phyloP scores from a whole-genome alignment of 2,329 filamentous ascomycete genomes.

The Aspergillus ustus region DNA sequence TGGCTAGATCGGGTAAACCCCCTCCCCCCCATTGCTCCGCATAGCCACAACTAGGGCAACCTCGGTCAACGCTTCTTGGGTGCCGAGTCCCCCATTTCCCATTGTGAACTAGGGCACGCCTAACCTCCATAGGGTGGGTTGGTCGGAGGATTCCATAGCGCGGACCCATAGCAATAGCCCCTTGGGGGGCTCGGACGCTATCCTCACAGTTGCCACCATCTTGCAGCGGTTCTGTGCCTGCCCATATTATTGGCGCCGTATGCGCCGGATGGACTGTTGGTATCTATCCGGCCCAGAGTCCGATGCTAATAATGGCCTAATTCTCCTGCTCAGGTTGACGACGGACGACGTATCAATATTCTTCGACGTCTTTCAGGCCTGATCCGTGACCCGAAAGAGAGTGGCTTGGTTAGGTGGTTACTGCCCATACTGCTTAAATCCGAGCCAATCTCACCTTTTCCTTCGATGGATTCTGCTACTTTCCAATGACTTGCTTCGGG shows the following conservation, averaged over 20 bases:
- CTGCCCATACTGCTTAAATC: slow-evolving; percentile 20
- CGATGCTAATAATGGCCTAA: slow-evolving; percentile 12
- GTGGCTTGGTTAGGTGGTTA: slow-evolving; percentile 12
- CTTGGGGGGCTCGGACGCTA: slow-evolving; percentile 26
- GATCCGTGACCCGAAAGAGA: not conserved
- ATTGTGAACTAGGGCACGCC: slow-evolving; percentile 25
- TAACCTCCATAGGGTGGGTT: slow-evolving; percentile 23
- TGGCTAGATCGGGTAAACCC: slow-evolving; percentile 7
- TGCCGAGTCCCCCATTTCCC: slow-evolving; percentile 18
- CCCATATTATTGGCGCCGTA: slow-evolving; percentile 33
- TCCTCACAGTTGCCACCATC: slow-evolving; percentile 29
- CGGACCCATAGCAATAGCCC: slow-evolving; percentile 30
- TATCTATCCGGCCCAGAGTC: slow-evolving; percentile 9
- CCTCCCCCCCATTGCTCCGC: slow-evolving; percentile 17
- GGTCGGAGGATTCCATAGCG: slow-evolving; percentile 32
- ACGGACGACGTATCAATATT: not conserved
- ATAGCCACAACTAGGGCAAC: slow-evolving; percentile 17
- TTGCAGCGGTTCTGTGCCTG: slow-evolving; percentile 24
- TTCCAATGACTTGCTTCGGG: not conserved
- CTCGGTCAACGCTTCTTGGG: slow-evolving; percentile 18
- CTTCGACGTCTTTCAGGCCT: slow-evolving; percentile 1
- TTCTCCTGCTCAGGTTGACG: not conserved
- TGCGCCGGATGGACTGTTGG: slow-evolving; percentile 20
- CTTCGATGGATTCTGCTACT: not conserved
- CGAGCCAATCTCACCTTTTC: slow-evolving; percentile 17